phyloP scores from a whole-genome alignment of 139 green algal genomes.

The Marvania coccoides region DNA sequence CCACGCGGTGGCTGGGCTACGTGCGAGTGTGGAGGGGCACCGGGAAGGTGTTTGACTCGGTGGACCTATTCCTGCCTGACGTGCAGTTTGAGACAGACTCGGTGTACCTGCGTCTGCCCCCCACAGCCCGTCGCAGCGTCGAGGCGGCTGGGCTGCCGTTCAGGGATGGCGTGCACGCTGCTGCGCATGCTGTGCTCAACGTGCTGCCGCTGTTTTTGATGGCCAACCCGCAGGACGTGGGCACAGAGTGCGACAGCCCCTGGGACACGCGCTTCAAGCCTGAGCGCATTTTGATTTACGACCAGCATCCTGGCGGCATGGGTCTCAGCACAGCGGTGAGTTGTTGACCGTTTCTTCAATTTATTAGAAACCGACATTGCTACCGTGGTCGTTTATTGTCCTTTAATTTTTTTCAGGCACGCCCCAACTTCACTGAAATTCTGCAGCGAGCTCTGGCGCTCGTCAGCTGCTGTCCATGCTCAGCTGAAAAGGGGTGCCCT shows the following conservation, averaged over 20 bases:
- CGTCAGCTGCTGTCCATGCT: slow-evolving; percentile 65
- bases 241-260: slow-evolving; percentile 74
- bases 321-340: slow-evolving; percentile 64
- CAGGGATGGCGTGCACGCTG: slow-evolving; percentile 76
- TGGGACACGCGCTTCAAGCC: slow-evolving; percentile 70
- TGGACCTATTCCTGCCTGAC: slow-evolving; percentile 85
- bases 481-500: slow-evolving; percentile 62
- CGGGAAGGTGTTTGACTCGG: slow-evolving; percentile 72
- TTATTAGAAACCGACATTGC: background rate
- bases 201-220: slow-evolving; percentile 77
- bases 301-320: slow-evolving; percentile 82
- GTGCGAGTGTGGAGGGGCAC: slow-evolving; percentile 61
- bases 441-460: slow-evolving; percentile 61
- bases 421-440: slow-evolving; percentile 59
- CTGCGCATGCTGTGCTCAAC: slow-evolving; percentile 81
- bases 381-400: background rate
- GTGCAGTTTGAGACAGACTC: slow-evolving; percentile 76
- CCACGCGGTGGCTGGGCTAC: slow-evolving; percentile 70
- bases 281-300: slow-evolving; percentile 85
- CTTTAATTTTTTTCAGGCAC: slow-evolving; percentile 24
- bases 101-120: slow-evolving; percentile 71
- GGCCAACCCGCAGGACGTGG: slow-evolving; percentile 53
- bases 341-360: background rate
- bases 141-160: slow-evolving; percentile 43
- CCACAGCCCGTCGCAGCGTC: slow-evolving; percentile 19